Evolutionary conservation across 352 stramenopile genomes (phyloP).

Genomic region (Pythium utonaiense): DNA sequence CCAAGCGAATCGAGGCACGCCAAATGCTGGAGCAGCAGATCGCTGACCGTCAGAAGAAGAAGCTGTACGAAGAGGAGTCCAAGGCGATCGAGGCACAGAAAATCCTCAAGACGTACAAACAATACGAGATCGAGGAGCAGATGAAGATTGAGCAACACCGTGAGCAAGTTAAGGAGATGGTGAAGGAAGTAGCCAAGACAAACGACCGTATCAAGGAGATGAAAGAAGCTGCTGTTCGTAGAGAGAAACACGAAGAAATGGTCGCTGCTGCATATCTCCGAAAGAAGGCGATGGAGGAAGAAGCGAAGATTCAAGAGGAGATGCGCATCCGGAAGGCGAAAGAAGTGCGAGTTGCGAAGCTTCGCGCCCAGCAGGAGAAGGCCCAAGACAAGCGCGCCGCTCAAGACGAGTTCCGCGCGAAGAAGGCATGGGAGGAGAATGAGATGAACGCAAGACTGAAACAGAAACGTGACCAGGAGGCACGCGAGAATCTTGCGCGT

Average conservation of each 20-base stretch:
- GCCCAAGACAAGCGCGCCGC: slow-evolving; percentile 69
- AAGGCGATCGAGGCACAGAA: slow-evolving; percentile 76
- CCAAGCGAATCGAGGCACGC: slow-evolving; percentile 54
- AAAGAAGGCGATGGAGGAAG: slow-evolving; percentile 69
- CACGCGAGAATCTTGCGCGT: slow-evolving; percentile 37
- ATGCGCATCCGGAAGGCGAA: slow-evolving; percentile 63
- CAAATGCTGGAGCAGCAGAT: slow-evolving; percentile 75
- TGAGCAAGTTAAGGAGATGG: slow-evolving; percentile 38
- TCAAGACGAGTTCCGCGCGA: slow-evolving; percentile 69
- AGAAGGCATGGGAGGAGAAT: slow-evolving; percentile 64
- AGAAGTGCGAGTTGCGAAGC: slow-evolving; percentile 65
- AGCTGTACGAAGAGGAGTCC: slow-evolving; percentile 70
- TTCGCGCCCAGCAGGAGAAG: slow-evolving; percentile 78
- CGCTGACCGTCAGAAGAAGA: slow-evolving; percentile 55
- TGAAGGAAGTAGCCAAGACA: slow-evolving; percentile 49
- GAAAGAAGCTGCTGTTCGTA: slow-evolving; percentile 44
- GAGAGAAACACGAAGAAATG: slow-evolving; percentile 67
- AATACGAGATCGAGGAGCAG: slow-evolving; percentile 71
- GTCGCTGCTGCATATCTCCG: slow-evolving; percentile 57
- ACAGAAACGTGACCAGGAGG: slow-evolving; percentile 46
- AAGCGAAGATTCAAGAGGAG: slow-evolving; percentile 62
- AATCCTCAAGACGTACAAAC: slow-evolving; percentile 78
- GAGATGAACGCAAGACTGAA: slow-evolving; percentile 55
- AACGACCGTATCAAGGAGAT: slow-evolving; percentile 68
- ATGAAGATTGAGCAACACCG: slow-evolving; percentile 47